Evolutionary conservation across 495 filamentous ascomycete genomes (phyloP).

Genomic region (Cercophora scortea): DNA sequence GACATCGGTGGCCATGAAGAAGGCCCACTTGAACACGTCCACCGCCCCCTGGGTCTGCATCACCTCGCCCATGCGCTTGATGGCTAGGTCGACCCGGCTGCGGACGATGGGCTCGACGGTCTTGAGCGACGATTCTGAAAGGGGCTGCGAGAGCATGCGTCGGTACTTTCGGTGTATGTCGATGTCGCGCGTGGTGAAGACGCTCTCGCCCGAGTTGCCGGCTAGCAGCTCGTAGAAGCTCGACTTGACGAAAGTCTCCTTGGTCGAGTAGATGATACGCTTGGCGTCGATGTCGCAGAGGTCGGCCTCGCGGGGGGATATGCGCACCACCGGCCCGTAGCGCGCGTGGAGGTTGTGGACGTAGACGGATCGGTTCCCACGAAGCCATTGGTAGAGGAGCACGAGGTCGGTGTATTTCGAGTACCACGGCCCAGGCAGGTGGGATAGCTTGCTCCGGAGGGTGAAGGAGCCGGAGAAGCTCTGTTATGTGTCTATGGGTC

Average conservation of each 20-base stretch:
- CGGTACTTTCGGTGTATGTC: constrained; percentile 29
- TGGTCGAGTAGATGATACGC: constrained; percentile 11
- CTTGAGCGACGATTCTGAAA: constrained; percentile 40
- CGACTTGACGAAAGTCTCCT: constrained; percentile 14
- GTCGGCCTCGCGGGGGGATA: constrained; percentile 48
- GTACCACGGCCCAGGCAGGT: constrained; percentile 17
- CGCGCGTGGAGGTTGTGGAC: constrained; percentile 35
- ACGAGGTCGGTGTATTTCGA: constrained; percentile 30
- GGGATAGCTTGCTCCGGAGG: neutral
- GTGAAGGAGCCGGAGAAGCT: neutral
- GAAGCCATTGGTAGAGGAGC: constrained; percentile 25
- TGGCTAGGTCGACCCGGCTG: constrained; percentile 32
- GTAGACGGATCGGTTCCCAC: constrained; percentile 24
- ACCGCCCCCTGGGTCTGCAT: constrained; percentile 17
- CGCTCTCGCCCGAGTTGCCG: constrained; percentile 5
- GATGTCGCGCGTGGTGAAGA: constrained; percentile 28
- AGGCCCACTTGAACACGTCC: constrained; percentile 50
- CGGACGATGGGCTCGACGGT: constrained; percentile 29
- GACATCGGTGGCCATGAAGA: constrained; percentile 49
- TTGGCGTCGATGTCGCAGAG: constrained; percentile 23
- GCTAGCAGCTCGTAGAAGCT: constrained; percentile 13
- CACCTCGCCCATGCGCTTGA: constrained; percentile 30
- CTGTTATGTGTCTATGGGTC: neutral
- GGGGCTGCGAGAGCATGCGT: constrained; percentile 34
- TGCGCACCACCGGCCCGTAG: constrained; percentile 45